phyloP scores from a whole-genome alignment of 2,329 filamentous ascomycete species.

The Penicillium sp. region DNA sequence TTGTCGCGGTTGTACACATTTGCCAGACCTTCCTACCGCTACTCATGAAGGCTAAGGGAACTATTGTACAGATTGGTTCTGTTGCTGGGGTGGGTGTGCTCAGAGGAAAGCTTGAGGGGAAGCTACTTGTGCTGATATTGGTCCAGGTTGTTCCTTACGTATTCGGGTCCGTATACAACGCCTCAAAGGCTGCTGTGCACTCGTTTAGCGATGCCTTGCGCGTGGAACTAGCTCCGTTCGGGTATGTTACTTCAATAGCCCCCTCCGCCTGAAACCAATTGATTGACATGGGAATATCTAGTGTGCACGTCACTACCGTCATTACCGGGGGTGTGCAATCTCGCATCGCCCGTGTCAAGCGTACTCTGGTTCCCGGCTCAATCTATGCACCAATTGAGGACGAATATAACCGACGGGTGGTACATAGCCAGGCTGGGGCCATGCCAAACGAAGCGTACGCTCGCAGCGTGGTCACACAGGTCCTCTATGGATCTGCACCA shows the following conservation, averaged over 20 bases:
- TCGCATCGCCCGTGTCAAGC: constrained; percentile 48
- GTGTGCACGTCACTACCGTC: constrained; percentile 46
- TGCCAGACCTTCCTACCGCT: constrained; percentile 50
- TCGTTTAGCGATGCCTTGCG: constrained; percentile 51
- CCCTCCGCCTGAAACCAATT: neutral
- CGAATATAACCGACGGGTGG: constrained; percentile 45
- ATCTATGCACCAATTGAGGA: constrained; percentile 46
- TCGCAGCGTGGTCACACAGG: constrained; percentile 45
- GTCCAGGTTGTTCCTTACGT: constrained; percentile 38
- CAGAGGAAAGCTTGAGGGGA: no score
- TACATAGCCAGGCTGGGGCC: constrained; percentile 46
- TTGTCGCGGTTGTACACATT: constrained; percentile 51
- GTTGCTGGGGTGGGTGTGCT: constrained; percentile 36
- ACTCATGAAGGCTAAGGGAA: constrained; percentile 41
- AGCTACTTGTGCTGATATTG: neutral
- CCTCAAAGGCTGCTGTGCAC: constrained; percentile 53
- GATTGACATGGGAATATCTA: constrained; percentile 16
- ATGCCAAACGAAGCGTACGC: constrained; percentile 50
- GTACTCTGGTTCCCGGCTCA: constrained; percentile 41
- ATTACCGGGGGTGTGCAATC: constrained; percentile 55
- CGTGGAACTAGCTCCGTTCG: constrained; percentile 48
- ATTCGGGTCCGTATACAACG: constrained; percentile 47
- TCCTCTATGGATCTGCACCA: constrained; percentile 40
- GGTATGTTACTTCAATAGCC: constrained; percentile 22
- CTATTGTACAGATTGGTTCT: constrained; percentile 40